Conservation (phyloP, 345 rosid species). For the Jatropha curcas region DNA sequence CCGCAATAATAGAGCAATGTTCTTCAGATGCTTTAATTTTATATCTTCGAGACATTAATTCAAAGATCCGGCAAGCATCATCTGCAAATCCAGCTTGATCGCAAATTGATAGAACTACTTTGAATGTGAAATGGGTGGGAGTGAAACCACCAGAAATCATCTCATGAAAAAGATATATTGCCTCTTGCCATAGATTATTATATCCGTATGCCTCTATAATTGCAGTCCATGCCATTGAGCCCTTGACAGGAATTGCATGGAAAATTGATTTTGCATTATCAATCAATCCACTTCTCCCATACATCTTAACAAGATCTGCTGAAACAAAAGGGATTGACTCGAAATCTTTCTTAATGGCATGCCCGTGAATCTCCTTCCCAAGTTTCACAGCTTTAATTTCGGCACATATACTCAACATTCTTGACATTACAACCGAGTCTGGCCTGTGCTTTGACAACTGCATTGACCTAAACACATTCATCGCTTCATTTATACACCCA, state of each 20-base stretch:
- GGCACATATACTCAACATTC: constrained; percentile 56
- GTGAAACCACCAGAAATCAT: constrained; percentile 60
- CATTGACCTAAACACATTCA: constrained; percentile 57
- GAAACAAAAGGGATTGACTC: constrained; percentile 60
- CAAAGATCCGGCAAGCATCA: constrained; percentile 55
- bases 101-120: constrained; percentile 61
- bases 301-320: constrained; percentile 68
- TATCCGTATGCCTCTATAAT: constrained; percentile 64
- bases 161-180: constrained; percentile 51
- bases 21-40: constrained; percentile 43
- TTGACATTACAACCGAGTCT: constrained; percentile 66
- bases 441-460: constrained; percentile 68
- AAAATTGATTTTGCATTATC: constrained; percentile 52
- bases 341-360: constrained; percentile 59
- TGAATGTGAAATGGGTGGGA: constrained; percentile 69
- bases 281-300: constrained; percentile 58
- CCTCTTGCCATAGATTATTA: constrained; percentile 45
- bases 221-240: constrained; percentile 79
- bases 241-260: constrained; percentile 57
- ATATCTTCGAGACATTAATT: constrained; percentile 48
- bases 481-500: constrained; percentile 40
- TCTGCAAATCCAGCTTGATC: constrained; percentile 66
- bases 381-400: constrained; percentile 55
- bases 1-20: constrained; percentile 40
- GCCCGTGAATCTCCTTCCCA: constrained; percentile 81